phyloP scores from a whole-genome alignment of 75 land plant genomes.

The Pinus taeda region DNA sequence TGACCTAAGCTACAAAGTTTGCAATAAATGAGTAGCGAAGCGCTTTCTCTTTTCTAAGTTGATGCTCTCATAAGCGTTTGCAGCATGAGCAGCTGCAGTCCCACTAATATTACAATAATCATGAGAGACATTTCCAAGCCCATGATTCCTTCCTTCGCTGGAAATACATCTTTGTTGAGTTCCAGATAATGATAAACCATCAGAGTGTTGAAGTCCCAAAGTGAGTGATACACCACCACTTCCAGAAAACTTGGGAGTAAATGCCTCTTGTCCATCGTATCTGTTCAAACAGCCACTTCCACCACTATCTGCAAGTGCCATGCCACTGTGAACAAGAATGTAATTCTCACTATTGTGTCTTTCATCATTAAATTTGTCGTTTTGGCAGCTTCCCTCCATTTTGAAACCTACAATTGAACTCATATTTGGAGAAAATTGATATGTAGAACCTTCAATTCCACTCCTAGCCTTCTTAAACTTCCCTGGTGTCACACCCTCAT shows the following conservation, averaged over 20 bases:
- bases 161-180: constrained; percentile 36
- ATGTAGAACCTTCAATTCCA: constrained; percentile 5
- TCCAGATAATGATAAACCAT: constrained; percentile 36
- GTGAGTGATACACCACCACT: constrained; percentile 62
- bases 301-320: neutral
- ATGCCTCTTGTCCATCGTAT: constrained; percentile 6
- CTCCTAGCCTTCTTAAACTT: constrained; percentile 10
- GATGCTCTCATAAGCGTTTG: constrained; percentile 41
- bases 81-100: constrained; percentile 16
- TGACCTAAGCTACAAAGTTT: constrained; percentile 26
- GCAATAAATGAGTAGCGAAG: constrained; percentile 53
- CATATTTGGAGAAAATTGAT: neutral
- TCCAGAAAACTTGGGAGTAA: constrained; percentile 16
- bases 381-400: neutral
- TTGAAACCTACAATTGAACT: neutral
- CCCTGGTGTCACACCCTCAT: constrained; percentile 7
- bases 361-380: neutral
- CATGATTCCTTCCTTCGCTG: constrained; percentile 29
- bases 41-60: constrained; percentile 55
- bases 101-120: constrained; percentile 30
- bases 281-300: constrained; percentile 9
- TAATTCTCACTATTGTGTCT: neutral
- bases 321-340: constrained; percentile 5
- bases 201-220: constrained; percentile 66
- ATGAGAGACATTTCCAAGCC: constrained; percentile 21